Evolutionary conservation across 2,329 filamentous ascomycete genomes (phyloP).

Genomic region (Ceratocystis cacaofunesta): DNA sequence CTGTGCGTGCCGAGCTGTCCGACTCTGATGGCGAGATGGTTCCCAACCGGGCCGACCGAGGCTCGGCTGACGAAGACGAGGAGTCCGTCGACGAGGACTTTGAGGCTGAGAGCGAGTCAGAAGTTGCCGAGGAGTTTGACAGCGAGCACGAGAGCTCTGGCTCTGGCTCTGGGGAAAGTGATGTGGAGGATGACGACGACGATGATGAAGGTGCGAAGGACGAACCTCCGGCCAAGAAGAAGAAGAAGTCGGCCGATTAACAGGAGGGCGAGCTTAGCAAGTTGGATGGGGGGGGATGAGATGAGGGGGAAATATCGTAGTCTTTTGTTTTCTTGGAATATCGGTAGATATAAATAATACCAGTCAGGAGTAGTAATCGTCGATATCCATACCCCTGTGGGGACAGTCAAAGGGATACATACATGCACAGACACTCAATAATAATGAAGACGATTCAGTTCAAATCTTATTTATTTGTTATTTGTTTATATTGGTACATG

Average conservation of each 20-base stretch:
- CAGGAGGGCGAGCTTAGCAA: neutral
- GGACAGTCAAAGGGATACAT: neutral
- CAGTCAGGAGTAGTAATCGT: neutral
- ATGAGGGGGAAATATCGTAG: neutral
- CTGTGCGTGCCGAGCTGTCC: slow-evolving; percentile 67
- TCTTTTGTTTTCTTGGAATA: neutral
- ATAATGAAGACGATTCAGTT: neutral
- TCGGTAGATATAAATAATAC: neutral
- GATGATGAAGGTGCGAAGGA: slow-evolving; percentile 31
- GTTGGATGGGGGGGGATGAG: slow-evolving; percentile 15
- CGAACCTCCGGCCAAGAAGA: slow-evolving; percentile 36
- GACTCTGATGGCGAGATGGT: slow-evolving; percentile 74
- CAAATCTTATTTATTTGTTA: neutral
- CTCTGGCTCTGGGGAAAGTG: slow-evolving; percentile 42
- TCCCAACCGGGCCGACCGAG: slow-evolving; percentile 43
- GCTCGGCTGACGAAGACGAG: slow-evolving; percentile 88
- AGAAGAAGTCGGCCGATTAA: slow-evolving; percentile 30
- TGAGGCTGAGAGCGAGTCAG: slow-evolving; percentile 76
- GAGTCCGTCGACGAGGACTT: slow-evolving; percentile 96
- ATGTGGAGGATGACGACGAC: slow-evolving; percentile 30
- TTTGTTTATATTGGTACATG: neutral
- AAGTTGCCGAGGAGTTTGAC: slow-evolving; percentile 93
- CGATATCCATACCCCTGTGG: no score
- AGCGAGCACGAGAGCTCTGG: slow-evolving; percentile 78
- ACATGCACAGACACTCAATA: neutral